Percentiles rank a stretch among this genome's conserved stretches.
phyloP scores from a whole-genome alignment of 169 alveolate genomes.

The Eimeria acervulina region DNA sequence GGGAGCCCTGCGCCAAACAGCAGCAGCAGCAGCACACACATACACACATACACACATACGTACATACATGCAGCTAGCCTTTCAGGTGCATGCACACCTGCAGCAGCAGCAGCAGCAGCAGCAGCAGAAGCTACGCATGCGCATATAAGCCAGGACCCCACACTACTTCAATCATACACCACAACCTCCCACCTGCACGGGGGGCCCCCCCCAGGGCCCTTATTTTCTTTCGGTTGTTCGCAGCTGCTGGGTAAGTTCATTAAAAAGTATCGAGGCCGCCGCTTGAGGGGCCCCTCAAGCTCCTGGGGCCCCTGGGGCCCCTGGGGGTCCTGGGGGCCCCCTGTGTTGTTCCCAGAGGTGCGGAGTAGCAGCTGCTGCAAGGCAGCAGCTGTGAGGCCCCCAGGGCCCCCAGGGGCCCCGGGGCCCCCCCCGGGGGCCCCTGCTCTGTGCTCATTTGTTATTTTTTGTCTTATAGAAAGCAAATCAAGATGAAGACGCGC shows the following conservation, averaged over 20 bases:
- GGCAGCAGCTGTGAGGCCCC: slow-evolving; percentile 14
- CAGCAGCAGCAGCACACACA: slow-evolving; percentile 29
- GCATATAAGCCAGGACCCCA: too few species aligned
- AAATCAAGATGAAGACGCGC: background rate
- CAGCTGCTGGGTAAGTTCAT: slow-evolving; percentile 35
- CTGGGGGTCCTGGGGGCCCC: slow-evolving; percentile 22
- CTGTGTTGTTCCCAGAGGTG: background rate
- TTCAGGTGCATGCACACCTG: background rate
- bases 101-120: slow-evolving; percentile 28
- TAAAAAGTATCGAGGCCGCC: background rate
- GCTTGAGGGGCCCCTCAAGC: background rate
- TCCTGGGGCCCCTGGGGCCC: background rate
- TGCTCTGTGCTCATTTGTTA: background rate
- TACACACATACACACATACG: too few species aligned
- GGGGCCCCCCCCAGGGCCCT: slow-evolving; percentile 60
- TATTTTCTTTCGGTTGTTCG: slow-evolving; percentile 21
- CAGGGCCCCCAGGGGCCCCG: slow-evolving; percentile 7
- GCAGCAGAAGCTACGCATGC: background rate
- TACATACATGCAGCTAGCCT: background rate
- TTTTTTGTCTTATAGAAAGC: background rate
- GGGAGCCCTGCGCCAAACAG: slow-evolving; percentile 14
- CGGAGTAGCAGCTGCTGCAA: slow-evolving; percentile 37
- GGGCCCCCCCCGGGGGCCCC: slow-evolving; percentile 9
- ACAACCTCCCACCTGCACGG: slow-evolving; percentile 1
- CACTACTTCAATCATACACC: background rate